Base-by-base conservation (phyloP, 306 rosid genomes). In the Dryas alaskensis region DNA sequence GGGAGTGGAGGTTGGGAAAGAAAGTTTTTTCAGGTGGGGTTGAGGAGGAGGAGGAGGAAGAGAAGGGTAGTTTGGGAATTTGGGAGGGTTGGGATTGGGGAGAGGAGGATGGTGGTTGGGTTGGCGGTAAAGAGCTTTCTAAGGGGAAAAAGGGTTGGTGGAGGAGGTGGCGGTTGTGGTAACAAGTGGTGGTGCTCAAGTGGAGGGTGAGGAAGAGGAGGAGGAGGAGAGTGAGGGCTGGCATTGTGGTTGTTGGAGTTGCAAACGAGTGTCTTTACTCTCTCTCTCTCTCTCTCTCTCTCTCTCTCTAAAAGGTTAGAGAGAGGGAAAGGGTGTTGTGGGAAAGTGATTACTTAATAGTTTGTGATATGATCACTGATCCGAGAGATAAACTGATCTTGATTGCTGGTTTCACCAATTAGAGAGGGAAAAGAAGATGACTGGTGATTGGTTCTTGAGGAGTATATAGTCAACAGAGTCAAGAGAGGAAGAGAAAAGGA, bases 141-240 rank as follows among this genome's bases (percentile, higher is more conserved):
- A 10, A 14, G 0, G 96, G 92, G 37, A 86, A 88, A 4, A 85
- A 71, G 9, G 97, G 96, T 19, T 91, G 96, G 83, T 91, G 91
- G 68, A 91, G 97, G 63, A 91, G 79, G 61, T 77, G 94, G 69
- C 88, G 90, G 80, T 66, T 19, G 70, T 51, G 51, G 31, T 10
- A 25, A 43, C 13, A 16, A 37, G 58, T 17, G 70, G 70, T 1
- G 74, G 65, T 22, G 62, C 42, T 54, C 58, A 72, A 65, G 62
- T 72, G 50, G 53, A 76, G 42, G 16, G 58, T 62, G 59, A 75
- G 14, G 48, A 58, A 4, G 60, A 67, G 60, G 48, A 45, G 17
- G 8, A 57, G 37, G 19, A 37, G 65, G n/a, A 0, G 81, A 67
- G 16, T 25, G 53, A 22, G 7, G 7, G 43, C 40, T 0, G 10